phyloP scores from a whole-genome alignment of 352 stramenopile species.

The Globisporangium spiculum region DNA sequence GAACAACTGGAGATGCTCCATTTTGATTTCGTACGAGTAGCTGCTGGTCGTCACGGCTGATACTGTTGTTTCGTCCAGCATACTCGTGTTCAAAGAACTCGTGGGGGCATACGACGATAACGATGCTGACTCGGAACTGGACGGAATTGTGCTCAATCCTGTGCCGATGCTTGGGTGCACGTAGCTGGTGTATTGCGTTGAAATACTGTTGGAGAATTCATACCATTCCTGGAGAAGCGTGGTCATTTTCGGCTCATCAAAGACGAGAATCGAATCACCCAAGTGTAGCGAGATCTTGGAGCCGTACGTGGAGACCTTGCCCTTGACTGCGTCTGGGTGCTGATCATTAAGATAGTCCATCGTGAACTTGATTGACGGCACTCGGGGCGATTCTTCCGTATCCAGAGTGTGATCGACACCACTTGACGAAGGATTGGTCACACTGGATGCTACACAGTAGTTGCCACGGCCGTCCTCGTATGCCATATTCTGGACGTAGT shows the following conservation, averaged over 20 bases:
- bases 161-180: constrained; percentile 23
- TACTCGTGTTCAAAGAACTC: constrained; percentile 19
- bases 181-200: constrained; percentile 35
- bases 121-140: constrained; percentile 12
- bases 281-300: constrained; percentile 68
- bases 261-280: constrained; percentile 66
- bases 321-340: constrained; percentile 54
- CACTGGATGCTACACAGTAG: constrained; percentile 78
- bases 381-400: constrained; percentile 13
- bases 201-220: constrained; percentile 57
- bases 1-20: constrained; percentile 67
- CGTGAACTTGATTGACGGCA: constrained; percentile 40
- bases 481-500: constrained; percentile 76
- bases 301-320: constrained; percentile 56
- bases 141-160: constrained; percentile 21
- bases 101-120: constrained; percentile 10
- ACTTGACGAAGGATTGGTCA: constrained; percentile 24
- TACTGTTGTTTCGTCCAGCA: constrained; percentile 17
- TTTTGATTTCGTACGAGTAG: constrained; percentile 75
- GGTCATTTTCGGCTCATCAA: constrained; percentile 74
- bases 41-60: constrained; percentile 26
- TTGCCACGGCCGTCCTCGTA: constrained; percentile 32
- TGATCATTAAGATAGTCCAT: constrained; percentile 69
- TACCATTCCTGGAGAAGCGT: constrained; percentile 57
- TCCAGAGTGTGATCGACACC: constrained; percentile 7